Evolutionary conservation across 139 green algal species (phyloP).

Genomic region (Penium margaritaceum): DNA sequence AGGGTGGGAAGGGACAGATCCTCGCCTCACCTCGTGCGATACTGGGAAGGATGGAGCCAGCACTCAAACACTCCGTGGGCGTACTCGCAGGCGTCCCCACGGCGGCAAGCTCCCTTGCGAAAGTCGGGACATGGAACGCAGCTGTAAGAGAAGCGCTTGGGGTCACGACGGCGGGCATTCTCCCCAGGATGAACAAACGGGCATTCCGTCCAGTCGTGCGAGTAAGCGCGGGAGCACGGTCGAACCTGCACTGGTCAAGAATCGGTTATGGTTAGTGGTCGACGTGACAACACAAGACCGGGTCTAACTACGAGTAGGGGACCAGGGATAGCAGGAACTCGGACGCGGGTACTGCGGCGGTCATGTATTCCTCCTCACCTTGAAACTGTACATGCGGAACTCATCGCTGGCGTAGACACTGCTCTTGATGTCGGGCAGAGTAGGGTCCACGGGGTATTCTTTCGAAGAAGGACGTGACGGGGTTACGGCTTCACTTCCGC

Average conservation of each 20-base stretch:
- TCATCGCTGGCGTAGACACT: conserved; percentile 42
- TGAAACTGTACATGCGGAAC: conserved; percentile 55
- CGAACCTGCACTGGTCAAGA: too few relatives aligned
- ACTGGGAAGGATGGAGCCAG: conserved; percentile 88
- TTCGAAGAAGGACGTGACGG: too few relatives aligned
- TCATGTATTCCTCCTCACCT: too few relatives aligned
- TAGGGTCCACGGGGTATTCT: too few relatives aligned
- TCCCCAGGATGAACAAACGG: conserved; percentile 90
- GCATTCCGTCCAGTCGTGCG: conserved; percentile 91
- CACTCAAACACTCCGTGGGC: conserved; percentile 95
- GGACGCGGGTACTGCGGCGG: too few relatives aligned
- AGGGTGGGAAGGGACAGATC: neutral
- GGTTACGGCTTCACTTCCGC: too few relatives aligned
- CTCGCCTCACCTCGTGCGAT: conserved; percentile 61
- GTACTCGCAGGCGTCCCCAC: conserved; percentile 79
- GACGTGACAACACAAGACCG: too few relatives aligned
- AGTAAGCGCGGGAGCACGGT: conserved; percentile 60
- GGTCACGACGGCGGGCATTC: conserved; percentile 81
- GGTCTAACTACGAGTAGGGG: too few relatives aligned
- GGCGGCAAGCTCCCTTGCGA: conserved; percentile 73
- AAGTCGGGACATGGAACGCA: conserved; percentile 88
- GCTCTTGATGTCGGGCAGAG: conserved; percentile 26
- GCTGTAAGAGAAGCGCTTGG: conserved; percentile 70
- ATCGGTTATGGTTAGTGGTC: too few relatives aligned
- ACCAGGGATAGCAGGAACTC: too few relatives aligned